These are phyloP conservation scores for Pecoramyces ruminantium DNA, from an alignment of 192 early-diverging fungal genomes.

Conservation along the genomic window DNA sequence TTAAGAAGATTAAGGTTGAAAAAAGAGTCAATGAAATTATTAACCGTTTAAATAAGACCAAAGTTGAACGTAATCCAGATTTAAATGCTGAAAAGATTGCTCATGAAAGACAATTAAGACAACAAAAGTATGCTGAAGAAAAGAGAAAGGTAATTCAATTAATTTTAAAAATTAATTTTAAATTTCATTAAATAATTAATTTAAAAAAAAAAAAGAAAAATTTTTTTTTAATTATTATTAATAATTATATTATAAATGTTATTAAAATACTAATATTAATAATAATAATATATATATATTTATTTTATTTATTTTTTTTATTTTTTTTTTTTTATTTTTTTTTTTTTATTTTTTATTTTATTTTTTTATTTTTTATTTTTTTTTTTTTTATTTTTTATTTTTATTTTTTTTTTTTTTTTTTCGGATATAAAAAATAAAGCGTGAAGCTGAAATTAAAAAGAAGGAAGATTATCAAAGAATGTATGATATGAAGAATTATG, in stretches of 20 bases:
- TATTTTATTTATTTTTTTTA: too few relatives aligned
- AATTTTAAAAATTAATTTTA: too few relatives aligned
- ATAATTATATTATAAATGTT: too few relatives aligned
- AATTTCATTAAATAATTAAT: too few relatives aligned
- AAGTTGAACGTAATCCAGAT: constrained; percentile 57
- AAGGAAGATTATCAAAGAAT: constrained; percentile 17
- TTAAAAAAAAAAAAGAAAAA: too few relatives aligned
- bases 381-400: neutral
- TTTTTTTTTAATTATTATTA: neutral
- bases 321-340: too few relatives aligned
- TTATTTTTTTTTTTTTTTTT: neutral
- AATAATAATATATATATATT: too few relatives aligned
- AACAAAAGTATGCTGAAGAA: constrained; percentile 11
- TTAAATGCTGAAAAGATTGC: constrained; percentile 53
- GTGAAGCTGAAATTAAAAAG: constrained; percentile 15
- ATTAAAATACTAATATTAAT: too few relatives aligned
- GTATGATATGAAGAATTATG: constrained; percentile 18
- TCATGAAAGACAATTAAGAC: constrained; percentile 9
- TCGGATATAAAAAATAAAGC: too few relatives aligned
- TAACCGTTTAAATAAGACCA: constrained; percentile 91
- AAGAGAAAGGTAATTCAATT: constrained; percentile 15
- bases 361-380: too few relatives aligned
- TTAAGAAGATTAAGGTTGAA: constrained; percentile 65
- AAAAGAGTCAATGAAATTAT: constrained; percentile 66
- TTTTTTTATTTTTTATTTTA: too few relatives aligned